Conservation (phyloP, 2,329 filamentous ascomycete genomes). For the Aspergillus sp. region DNA sequence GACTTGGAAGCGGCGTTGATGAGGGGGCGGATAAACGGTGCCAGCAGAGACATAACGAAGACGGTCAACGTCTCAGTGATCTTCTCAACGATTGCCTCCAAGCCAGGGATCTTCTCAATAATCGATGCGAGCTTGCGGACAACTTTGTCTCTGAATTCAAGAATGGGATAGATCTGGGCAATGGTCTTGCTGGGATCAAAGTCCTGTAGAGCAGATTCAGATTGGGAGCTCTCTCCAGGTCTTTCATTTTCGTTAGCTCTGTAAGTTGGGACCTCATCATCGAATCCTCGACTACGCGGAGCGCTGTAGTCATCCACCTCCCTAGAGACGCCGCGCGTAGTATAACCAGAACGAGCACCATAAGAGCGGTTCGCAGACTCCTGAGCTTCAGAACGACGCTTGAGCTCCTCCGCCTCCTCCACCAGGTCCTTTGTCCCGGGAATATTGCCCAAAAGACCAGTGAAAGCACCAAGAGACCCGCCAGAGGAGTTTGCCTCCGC, state of each 20-base stretch:
- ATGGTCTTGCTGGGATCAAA: constrained; percentile 79
- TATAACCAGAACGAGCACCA: constrained; percentile 32
- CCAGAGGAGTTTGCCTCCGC: constrained; percentile 57
- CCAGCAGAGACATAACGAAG: constrained; percentile 86
- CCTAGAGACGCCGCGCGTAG: constrained; percentile 22
- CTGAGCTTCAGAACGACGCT: constrained; percentile 63
- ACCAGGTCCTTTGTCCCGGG: constrained; percentile 71
- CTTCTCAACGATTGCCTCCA: constrained; percentile 86
- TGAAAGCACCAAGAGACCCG: constrained; percentile 60
- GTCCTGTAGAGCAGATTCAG: constrained; percentile 57
- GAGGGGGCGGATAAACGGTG: constrained; percentile 88
- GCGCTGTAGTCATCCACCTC: constrained; percentile 5
- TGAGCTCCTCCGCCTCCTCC: constrained; percentile 64
- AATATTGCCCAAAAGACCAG: constrained; percentile 72
- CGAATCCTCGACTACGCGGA: constrained; percentile 5
- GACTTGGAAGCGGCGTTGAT: constrained; percentile 83
- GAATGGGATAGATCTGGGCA: constrained; percentile 87
- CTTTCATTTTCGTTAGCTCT: constrained; percentile 27
- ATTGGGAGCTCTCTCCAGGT: constrained; percentile 1
- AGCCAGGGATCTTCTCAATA: constrained; percentile 87
- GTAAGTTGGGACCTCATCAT: constrained; percentile 38
- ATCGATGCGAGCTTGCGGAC: constrained; percentile 82
- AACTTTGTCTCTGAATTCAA: constrained; percentile 91
- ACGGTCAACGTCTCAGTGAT: constrained; percentile 91
- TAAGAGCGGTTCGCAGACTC: constrained; percentile 58